Evolutionary conservation across 768 basidiomycete genomes (phyloP).

Genomic region (Russula olivacea): DNA sequence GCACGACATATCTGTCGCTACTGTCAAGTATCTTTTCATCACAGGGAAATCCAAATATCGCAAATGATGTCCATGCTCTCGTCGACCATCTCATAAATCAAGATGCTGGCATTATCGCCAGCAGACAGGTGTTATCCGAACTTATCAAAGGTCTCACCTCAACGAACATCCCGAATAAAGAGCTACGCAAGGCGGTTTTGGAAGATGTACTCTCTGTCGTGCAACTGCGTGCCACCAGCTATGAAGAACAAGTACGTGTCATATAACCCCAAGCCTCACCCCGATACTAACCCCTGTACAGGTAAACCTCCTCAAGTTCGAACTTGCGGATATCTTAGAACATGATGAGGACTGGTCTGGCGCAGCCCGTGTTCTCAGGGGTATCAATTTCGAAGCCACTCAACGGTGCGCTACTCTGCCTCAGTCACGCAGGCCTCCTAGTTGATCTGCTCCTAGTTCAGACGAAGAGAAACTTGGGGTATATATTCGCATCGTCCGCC

Average conservation of each 20-base stretch:
- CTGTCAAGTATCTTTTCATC: conserved; percentile 60
- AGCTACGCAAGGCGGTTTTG: conserved; percentile 64
- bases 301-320: conserved; percentile 79
- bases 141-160: conserved; percentile 66
- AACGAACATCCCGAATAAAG: conserved; percentile 46
- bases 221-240: conserved; percentile 79
- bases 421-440: background rate
- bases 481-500: conserved; percentile 90
- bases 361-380: conserved; percentile 87
- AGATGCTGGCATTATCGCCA: conserved; percentile 80
- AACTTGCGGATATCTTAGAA: conserved; percentile 88
- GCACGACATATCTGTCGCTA: conserved; percentile 62
- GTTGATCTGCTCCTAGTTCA: conserved; percentile 23
- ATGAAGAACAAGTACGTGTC: conserved; percentile 83
- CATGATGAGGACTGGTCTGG: conserved; percentile 89
- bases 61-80: conserved; percentile 58
- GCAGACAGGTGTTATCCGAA: conserved; percentile 80
- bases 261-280: background rate
- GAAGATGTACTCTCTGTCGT: conserved; percentile 65
- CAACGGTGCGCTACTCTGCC: conserved; percentile 54
- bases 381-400: conserved; percentile 85
- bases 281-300: conserved; percentile 31
- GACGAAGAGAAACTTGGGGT: conserved; percentile 86
- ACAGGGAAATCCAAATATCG: conserved; percentile 40
- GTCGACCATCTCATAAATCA: conserved; percentile 80